Conservation (phyloP, 2,329 filamentous ascomycete species). For the Fusarium annulatum region DNA sequence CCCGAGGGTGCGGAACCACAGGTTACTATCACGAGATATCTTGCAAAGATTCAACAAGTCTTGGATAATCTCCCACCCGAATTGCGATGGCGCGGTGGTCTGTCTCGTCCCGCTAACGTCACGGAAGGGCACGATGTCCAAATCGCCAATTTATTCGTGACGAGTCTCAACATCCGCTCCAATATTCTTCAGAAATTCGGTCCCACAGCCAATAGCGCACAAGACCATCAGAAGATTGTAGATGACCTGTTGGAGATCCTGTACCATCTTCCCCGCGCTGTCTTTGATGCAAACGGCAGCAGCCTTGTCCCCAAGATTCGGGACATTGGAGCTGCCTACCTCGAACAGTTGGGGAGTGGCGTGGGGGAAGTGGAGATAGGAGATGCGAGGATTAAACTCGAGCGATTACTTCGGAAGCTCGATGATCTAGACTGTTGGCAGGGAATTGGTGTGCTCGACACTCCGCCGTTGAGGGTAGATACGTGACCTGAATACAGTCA, state of each 20-base stretch:
- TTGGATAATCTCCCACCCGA: constrained; percentile 49
- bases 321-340: constrained; percentile 51
- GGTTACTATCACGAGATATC: constrained; percentile 10
- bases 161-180: constrained; percentile 51
- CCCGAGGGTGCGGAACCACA: constrained; percentile 12
- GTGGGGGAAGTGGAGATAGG: constrained; percentile 6
- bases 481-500: not conserved
- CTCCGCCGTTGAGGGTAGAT: constrained; percentile 1
- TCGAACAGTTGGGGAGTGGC: constrained; percentile 41
- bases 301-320: constrained; percentile 52
- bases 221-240: constrained; percentile 48
- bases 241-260: constrained; percentile 52
- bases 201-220: constrained; percentile 11
- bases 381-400: constrained; percentile 40
- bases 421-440: constrained; percentile 49
- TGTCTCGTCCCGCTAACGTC: constrained; percentile 45
- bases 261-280: constrained; percentile 48
- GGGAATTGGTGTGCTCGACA: constrained; percentile 31
- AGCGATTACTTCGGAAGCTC: constrained; percentile 45
- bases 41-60: constrained; percentile 44
- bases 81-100: constrained; percentile 51
- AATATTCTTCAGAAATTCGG: constrained; percentile 51
- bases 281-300: constrained; percentile 50
- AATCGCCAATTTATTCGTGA: constrained; percentile 52
- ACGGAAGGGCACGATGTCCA: constrained; percentile 53